Base-by-base conservation (phyloP, 2,329 filamentous ascomycete species). In the Pyricularia grisea region DNA sequence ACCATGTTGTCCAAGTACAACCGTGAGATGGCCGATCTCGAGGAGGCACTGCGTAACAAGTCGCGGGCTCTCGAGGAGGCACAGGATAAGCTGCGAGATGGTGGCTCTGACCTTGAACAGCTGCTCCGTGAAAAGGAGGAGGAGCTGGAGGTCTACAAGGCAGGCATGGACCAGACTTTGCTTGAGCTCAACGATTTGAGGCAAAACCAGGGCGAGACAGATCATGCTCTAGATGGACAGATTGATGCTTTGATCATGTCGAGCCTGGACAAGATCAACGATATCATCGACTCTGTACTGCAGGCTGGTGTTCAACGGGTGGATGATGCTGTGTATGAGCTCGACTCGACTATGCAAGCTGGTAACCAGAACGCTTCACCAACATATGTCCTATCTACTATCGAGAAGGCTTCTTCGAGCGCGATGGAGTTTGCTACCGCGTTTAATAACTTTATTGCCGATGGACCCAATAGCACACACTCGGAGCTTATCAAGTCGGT, bases 361-460 rank as follows among this genome's bases (percentile, higher is more conserved):
- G 95, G 95, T 79, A 99, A 99, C 81, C 95, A 98, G 81, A 99
- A 96, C 75, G 95, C 95, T 0, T 97, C 94, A 60, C 93, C 95
- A 17, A 88, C 94, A 1, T 98, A 96, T 77, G 94, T 99, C 14
- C 84, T 99, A 67, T 98, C 94, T 1, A 94, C 98, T 78, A 94
- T 98, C 70, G 95, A 99, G 78, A 99, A 98, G 82, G 94, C 95
- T 0, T 95, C 94, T 9, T 89, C 93, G 11, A 97, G 90, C 72
- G 93, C 95, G 14, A 98, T 96, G 79, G 95, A 99, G 77, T 99
- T 99, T 79, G 95, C 94, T 1, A 98, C 94, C 0, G 90, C 95
- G 0, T 99, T 98, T 85, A 99, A 97, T 83, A 97, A 97, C 80
- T 98, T 96, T 79, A 96, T 99, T 74, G 95, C 94, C 9, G 95